Evolutionary conservation across 768 basidiomycete genomes (phyloP), one percentile per base, ranked within the genome.

Genomic region (Hygrophoropsis aurantiaca): DNA sequence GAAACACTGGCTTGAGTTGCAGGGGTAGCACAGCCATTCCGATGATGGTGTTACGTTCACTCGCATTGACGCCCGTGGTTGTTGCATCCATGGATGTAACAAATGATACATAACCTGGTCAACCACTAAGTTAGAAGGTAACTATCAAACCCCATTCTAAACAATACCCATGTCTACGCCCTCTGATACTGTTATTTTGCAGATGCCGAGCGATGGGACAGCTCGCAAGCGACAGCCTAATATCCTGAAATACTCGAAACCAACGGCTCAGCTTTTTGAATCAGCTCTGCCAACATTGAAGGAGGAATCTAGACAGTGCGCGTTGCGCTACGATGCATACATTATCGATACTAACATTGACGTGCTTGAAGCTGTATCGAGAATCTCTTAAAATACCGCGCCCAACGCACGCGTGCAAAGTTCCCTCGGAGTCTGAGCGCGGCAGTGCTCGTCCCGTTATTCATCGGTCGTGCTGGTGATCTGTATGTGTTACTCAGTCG

Each of bases 401-500:
- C 57, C 33, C 53, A 38, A 11, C 55, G 27, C 7, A 67, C 30
- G 58, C 55, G 46, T 46, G 79, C 51, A 56, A 64, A 44, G 19
- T 70, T 79, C 42, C 88, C 88, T 0, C 73, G 80, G 11, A 75
- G 79, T 6, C 67, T 77, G 41, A 75, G 78, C 43, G 86, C 90
- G 0, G 88, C 88, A 0, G 90, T 93, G 1, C 75, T 93, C 9
- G 85, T 93, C 1, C 88, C 90, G 10, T 58, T 95, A 40, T 95
- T 95, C 50, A 82, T 92, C 2, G 93, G 93, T 0, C 72, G 92
- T 6, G 74, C 75, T 24, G 92, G 93, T 5, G 90, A 94, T 55
- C 58, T 95, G 20, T 89, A 93, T 55, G 93, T 94, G 3, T 61
- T 94, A 24, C 74, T 94, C n/a, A 90, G 81, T 57, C 74, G 84